Evolutionary conservation across 192 early-diverging fungal species (phyloP).

Genomic region (Gamsiella multidivaricata): DNA sequence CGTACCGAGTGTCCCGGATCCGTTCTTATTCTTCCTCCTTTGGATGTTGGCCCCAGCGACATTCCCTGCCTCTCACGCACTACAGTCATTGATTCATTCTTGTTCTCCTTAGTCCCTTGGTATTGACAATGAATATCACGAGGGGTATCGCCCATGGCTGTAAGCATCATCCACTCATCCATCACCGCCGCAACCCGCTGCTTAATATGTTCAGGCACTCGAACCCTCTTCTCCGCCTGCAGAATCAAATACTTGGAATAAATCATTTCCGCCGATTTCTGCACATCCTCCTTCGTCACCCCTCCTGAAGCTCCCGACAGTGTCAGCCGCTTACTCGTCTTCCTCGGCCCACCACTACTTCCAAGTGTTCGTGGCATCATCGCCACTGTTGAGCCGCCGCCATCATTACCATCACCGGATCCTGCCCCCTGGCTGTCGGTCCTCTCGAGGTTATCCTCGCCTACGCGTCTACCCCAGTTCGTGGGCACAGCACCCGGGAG

Average conservation of each 20-base stretch:
- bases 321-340: not conserved
- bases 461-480: not conserved
- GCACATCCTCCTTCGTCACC: slow-evolving; percentile 61
- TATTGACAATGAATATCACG: too few relatives aligned
- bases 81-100: too few relatives aligned
- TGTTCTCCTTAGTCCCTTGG: too few relatives aligned
- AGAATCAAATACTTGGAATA: slow-evolving; percentile 64
- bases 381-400: too few relatives aligned
- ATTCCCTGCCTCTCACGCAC: too few relatives aligned
- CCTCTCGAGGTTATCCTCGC: not conserved
- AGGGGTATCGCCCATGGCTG: not conserved
- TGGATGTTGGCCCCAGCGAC: too few relatives aligned
- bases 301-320: slow-evolving; percentile 1
- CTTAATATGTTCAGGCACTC: slow-evolving; percentile 55
- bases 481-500: slow-evolving; percentile 1
- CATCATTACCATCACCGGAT: too few relatives aligned
- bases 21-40: too few relatives aligned
- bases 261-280: slow-evolving; percentile 64
- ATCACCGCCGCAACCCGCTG: slow-evolving; percentile 37
- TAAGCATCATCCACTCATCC: slow-evolving; percentile 37
- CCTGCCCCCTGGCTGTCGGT: too few relatives aligned
- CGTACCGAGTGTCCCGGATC: not conserved
- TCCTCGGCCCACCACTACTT: too few relatives aligned
- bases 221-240: slow-evolving; percentile 61
- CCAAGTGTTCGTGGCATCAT: too few relatives aligned